Percentiles rank a stretch among this genome's conserved stretches.
Conservation (phyloP, 257 asterid species). For the Anisodus acutangulus region DNA sequence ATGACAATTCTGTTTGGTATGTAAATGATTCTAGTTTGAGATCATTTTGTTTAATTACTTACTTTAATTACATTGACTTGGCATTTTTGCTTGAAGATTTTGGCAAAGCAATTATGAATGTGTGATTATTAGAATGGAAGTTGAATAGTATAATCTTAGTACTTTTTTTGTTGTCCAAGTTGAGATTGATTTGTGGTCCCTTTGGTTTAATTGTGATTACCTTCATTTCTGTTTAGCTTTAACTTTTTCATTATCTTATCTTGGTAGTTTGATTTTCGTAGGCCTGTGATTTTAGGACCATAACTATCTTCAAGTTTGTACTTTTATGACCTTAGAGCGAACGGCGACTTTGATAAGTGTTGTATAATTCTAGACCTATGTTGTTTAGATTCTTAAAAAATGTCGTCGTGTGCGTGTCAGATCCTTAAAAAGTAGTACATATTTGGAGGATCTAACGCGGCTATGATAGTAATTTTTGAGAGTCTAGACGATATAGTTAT, state of each 20-base stretch:
- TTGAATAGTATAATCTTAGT: background rate
- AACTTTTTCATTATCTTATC: background rate
- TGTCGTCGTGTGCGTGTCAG: background rate
- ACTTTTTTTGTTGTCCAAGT: background rate
- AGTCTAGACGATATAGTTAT: no score
- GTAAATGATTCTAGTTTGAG: background rate
- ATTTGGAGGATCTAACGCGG: background rate
- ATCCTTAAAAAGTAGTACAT: background rate
- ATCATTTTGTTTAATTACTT: background rate
- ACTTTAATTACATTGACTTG: background rate
- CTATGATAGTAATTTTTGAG: background rate
- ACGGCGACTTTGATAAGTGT: background rate
- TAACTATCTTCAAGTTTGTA: background rate
- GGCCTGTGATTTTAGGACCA: background rate
- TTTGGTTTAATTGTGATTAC: background rate
- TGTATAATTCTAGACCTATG: background rate
- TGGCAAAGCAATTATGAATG: conserved; percentile 6
- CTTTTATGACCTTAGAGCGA: background rate
- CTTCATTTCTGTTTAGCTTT: conserved; percentile 5
- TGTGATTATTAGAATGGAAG: background rate
- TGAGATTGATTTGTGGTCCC: background rate
- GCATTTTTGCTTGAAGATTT: background rate
- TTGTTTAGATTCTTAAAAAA: background rate
- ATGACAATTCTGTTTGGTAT: background rate
- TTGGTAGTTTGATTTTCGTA: background rate